A percentile compares a stretch with the other conserved stretches of the same genome.
phyloP scores from a whole-genome alignment of 2,329 filamentous ascomycete genomes.

The Torrubiella hemipterigena region DNA sequence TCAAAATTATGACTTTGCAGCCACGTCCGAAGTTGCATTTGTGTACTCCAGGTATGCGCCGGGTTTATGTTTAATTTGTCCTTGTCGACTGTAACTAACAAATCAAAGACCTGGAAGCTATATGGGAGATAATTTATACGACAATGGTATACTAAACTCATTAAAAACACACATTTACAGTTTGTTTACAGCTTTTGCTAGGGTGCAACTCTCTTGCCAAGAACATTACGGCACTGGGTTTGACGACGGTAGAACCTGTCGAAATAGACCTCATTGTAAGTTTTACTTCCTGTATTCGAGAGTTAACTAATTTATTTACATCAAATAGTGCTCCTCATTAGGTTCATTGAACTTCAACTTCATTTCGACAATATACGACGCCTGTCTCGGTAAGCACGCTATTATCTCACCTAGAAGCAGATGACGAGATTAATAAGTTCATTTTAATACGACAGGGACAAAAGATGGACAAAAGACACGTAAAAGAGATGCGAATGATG shows the following conservation, averaged over 20 bases:
- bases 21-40: constrained; percentile 62
- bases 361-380: constrained; percentile 42
- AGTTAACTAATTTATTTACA: no score
- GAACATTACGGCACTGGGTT: constrained; percentile 48
- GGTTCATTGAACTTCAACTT: constrained; percentile 63
- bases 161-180: not conserved
- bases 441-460: no score
- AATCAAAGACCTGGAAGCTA: constrained; percentile 22
- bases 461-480: no score
- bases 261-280: constrained; percentile 63
- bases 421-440: constrained; percentile 31
- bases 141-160: constrained; percentile 16
- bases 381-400: constrained; percentile 35
- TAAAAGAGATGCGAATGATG: no score
- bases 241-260: constrained; percentile 41
- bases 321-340: constrained; percentile 59
- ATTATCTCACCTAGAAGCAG: constrained; percentile 12
- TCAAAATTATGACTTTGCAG: constrained; percentile 67
- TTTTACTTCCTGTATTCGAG: constrained; percentile 8
- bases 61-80: not conserved
- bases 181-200: constrained; percentile 20
- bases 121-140: constrained; percentile 14
- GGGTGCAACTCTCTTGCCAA: constrained; percentile 59
- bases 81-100: constrained; percentile 7
- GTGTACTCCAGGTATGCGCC: constrained; percentile 66